Percentiles rank a stretch among this genome's conserved stretches.
phyloP scores from a whole-genome alignment of 176 grass and related monocot genomes.

The Eleusine indica region DNA sequence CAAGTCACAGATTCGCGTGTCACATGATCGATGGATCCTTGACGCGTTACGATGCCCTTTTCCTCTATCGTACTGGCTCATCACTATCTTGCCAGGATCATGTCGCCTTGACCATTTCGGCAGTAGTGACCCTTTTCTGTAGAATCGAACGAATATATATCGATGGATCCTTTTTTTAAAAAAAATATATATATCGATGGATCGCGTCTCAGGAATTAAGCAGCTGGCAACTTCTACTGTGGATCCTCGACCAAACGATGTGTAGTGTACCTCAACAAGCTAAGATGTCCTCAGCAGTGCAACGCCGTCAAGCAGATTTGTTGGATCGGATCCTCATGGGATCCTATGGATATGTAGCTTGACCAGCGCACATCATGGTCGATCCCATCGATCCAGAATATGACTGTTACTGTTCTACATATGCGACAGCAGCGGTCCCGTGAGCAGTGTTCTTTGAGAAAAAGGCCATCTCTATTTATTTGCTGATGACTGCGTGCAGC shows the following conservation, averaged over 20 bases:
- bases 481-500: not conserved
- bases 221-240: not conserved
- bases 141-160: not conserved
- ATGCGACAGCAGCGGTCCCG: not conserved
- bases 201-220: not conserved
- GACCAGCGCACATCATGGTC: not conserved
- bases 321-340: not conserved
- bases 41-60: not conserved
- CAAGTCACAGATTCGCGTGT: not conserved
- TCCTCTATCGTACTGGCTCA: not conserved
- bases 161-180: not conserved
- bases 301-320: not conserved
- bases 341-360: constrained; percentile 8
- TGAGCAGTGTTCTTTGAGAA: not conserved
- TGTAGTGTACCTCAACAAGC: not conserved
- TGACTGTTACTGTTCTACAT: not conserved
- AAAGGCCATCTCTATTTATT: not conserved
- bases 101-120: constrained; percentile 1
- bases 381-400: not conserved
- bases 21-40: not conserved
- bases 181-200: not conserved
- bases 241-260: not conserved
- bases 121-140: not conserved
- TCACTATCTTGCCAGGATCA: not conserved
- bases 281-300: not conserved